A percentile compares a stretch with the other conserved stretches of the same genome.
These are phyloP conservation scores for Berkeleyomyces basicola DNA, from an alignment of 2,329 filamentous ascomycete species.

Conservation along the genomic window DNA sequence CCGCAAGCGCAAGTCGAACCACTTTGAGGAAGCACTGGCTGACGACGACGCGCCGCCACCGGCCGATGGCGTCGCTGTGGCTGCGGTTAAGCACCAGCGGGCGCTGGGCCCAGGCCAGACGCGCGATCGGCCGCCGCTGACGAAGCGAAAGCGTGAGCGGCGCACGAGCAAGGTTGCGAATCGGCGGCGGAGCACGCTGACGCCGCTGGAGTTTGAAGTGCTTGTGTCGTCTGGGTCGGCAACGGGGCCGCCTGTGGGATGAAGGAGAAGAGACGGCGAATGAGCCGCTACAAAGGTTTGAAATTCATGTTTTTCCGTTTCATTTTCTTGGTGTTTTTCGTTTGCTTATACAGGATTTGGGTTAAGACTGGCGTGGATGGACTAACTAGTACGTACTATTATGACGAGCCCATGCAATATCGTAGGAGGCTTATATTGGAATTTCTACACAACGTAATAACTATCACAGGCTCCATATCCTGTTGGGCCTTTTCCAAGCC, in stretches of 20 bases:
- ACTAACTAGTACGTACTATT: neutral
- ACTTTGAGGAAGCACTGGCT: constrained; percentile 7
- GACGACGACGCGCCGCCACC: constrained; percentile 6
- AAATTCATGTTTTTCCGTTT: neutral
- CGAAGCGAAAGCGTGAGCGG: constrained; percentile 34
- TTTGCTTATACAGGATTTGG: neutral
- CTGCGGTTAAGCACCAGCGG: neutral
- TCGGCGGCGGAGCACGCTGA: constrained; percentile 57
- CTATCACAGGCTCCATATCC: neutral
- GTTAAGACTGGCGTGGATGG: neutral
- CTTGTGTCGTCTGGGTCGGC: neutral
- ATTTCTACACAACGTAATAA: neutral
- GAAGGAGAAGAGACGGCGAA: neutral
- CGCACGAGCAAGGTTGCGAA: constrained; percentile 39
- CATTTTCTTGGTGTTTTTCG: neutral
- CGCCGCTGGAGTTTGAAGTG: constrained; percentile 51
- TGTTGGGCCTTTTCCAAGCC: no score
- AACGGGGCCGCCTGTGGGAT: neutral
- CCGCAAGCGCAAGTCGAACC: constrained; percentile 11
- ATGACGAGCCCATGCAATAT: neutral
- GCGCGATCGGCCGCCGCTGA: constrained; percentile 15
- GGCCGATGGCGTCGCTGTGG: neutral
- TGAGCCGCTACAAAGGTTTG: neutral
- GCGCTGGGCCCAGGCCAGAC: neutral
- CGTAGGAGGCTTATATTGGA: neutral